Evolutionary conservation across 1,284 basidiomycete genomes (phyloP).

Genomic region (Trametes hirsuta): DNA sequence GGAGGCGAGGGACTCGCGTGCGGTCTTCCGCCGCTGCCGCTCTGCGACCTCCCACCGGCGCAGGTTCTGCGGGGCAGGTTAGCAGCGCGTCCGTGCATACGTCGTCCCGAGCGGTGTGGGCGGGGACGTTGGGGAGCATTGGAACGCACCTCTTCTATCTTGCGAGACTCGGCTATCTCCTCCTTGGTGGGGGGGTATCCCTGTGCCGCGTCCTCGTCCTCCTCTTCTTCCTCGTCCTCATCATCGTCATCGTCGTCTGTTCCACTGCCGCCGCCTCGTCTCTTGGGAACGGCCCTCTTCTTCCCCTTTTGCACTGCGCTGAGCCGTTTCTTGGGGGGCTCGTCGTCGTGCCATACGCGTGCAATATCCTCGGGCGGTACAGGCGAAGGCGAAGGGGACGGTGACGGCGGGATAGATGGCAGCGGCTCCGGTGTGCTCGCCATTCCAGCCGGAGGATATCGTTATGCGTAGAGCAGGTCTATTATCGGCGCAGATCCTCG

Average conservation of each 20-base stretch:
- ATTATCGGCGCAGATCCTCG: neutral
- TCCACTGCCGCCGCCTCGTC: neutral
- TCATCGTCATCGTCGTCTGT: conserved; percentile 26
- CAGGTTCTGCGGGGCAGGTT: conserved; percentile 53
- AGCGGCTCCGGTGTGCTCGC: conserved; percentile 33
- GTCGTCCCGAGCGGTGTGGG: neutral
- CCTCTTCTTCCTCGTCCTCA: conserved; percentile 36
- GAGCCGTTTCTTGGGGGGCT: neutral
- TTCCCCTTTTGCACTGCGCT: conserved; percentile 30
- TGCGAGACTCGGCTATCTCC: conserved; percentile 64
- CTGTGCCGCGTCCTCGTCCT: conserved; percentile 25
- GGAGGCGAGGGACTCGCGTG: conserved; percentile 50
- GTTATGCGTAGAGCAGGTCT: neutral
- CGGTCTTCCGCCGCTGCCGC: conserved; percentile 66
- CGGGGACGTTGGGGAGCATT: neutral
- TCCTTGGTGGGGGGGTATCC: conserved; percentile 70
- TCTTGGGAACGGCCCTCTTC: conserved; percentile 15
- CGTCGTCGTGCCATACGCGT: conserved; percentile 8
- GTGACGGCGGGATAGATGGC: conserved; percentile 43
- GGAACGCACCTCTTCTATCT: conserved; percentile 65
- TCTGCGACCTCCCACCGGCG: conserved; percentile 75
- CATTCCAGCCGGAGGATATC: conserved; percentile 18
- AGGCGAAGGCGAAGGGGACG: conserved; percentile 37
- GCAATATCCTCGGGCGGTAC: conserved; percentile 42
- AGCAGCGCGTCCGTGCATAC: neutral